Evolutionary conservation across 192 early-diverging fungal genomes (phyloP).

Genomic region (Chytriomyces sp.): DNA sequence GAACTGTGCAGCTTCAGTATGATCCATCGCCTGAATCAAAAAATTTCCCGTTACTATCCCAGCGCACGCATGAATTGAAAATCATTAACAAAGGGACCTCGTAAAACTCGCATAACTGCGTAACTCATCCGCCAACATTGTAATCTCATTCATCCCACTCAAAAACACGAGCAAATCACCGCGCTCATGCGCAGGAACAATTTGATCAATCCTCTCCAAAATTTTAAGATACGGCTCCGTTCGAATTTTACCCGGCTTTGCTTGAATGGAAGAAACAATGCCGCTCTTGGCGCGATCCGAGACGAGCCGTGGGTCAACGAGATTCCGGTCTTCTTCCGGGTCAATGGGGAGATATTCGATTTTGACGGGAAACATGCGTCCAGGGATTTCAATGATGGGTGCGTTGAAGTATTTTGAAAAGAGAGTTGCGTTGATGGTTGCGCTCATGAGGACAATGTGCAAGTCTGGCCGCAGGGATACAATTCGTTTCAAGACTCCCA

Average conservation of each 20-base stretch:
- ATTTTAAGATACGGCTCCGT: conserved; percentile 66
- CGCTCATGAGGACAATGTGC: conserved; percentile 45
- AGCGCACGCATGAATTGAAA: conserved; percentile 18
- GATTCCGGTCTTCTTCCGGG: conserved; percentile 60
- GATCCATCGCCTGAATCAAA: conserved; percentile 64
- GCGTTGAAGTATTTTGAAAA: conserved; percentile 55
- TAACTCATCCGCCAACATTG: conserved; percentile 58
- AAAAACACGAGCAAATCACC: conserved; percentile 71
- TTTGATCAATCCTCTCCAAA: conserved; percentile 64
- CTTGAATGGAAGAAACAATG: conserved; percentile 59
- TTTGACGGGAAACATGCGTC: conserved; percentile 67
- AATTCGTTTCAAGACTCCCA: conserved; percentile 46
- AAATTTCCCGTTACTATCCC: conserved; percentile 15
- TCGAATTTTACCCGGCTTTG: conserved; percentile 49
- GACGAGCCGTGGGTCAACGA: conserved; percentile 59
- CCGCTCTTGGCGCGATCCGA: conserved; percentile 44
- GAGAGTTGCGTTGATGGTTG: conserved; percentile 44
- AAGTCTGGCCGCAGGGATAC: conserved; percentile 33
- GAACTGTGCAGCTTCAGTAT: conserved; percentile 68
- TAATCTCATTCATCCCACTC: conserved; percentile 71
- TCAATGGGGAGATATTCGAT: conserved; percentile 60
- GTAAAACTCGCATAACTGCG: conserved; percentile 59
- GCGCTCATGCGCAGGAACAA: conserved; percentile 58
- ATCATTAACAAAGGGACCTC: conserved; percentile 39
- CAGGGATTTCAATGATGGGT: conserved; percentile 63